These are phyloP conservation scores for Acer saccharum DNA, from an alignment of 345 rosid species.

Conservation along the genomic window DNA sequence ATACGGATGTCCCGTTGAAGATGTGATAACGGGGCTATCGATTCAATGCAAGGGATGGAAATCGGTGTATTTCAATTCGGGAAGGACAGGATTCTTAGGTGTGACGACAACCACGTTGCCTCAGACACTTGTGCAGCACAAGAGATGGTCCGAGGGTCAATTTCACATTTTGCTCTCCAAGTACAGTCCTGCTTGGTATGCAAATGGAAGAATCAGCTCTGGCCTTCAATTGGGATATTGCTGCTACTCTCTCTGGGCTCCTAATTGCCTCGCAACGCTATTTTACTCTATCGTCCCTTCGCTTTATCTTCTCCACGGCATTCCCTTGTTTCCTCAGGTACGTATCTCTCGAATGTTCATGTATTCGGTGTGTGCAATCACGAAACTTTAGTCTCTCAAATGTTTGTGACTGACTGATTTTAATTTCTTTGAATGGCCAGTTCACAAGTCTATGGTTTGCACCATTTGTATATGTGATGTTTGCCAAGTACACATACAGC, in stretches of 20 bases:
- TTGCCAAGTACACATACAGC: no score
- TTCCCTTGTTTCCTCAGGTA: constrained; percentile 50
- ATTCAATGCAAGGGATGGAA: constrained; percentile 78
- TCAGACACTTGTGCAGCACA: constrained; percentile 68
- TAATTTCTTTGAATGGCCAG: background rate
- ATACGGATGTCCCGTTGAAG: constrained; percentile 76
- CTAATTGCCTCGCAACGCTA: constrained; percentile 16
- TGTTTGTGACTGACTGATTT: background rate
- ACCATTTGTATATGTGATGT: constrained; percentile 36
- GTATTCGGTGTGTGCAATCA: background rate
- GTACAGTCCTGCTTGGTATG: constrained; percentile 61
- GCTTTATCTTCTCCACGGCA: no score
- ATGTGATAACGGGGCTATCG: constrained; percentile 75
- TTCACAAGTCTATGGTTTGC: constrained; percentile 33
- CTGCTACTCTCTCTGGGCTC: constrained; percentile 56
- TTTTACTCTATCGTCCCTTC: no score
- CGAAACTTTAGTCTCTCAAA: background rate
- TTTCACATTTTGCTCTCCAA: constrained; percentile 67
- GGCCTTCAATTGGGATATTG: constrained; percentile 53
- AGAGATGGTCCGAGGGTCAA: constrained; percentile 84
- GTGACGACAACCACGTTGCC: constrained; percentile 52
- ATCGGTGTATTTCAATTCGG: constrained; percentile 57
- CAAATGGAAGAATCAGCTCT: constrained; percentile 48
- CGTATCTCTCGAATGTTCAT: background rate
- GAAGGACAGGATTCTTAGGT: constrained; percentile 64